Base-by-base conservation (phyloP, 1,284 basidiomycete species). In the Chiua sp. region DNA sequence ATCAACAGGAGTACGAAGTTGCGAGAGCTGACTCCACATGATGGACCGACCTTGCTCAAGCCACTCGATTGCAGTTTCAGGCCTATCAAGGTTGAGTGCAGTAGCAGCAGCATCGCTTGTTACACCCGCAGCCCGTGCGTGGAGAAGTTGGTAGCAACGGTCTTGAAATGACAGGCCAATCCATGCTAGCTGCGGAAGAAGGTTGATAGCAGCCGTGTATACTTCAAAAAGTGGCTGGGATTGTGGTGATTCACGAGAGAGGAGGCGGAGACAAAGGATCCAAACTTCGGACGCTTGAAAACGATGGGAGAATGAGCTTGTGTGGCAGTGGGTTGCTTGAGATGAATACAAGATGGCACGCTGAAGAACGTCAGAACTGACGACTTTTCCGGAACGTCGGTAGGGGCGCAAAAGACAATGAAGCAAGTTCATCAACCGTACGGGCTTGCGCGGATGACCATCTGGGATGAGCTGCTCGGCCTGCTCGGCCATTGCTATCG, bases 41-140 rank as follows among this genome's bases (percentile, higher is more conserved):
- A 59, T 18, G 12, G 57, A 59, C 3, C 51, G 60, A 32, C 61
- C 55, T 51, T 62, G 60, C 12, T 62, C 61, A 2, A 62, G 55
- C 52, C 59, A 62, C 39, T 62, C 59, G 6, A 57, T 51, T 5
- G 60, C 61, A 10, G 39, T 32, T 1, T 39, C 55, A n/a, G 35
- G 51, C 30, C 15, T 35, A 5, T n/a, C 4, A 0, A 5, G 48
- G 1, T 59, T 47, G 3, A 59, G 35, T 10, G 60, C 61, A 13
- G 26, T 12, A 0, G 49, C 61, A 4, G 61, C 39, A 8, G 42
- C 54, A 30, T 32, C 32, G 32, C 32, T 12, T 7, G 11, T 32
- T 32, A 32, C 32, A 12, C 32, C 32, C 11, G 32, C 32, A 32
- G 32, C 32, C 32, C 32, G 32, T 32, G 32, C 32, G 32, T 5